A percentile compares a stretch with the other conserved stretches of the same genome.
Evolutionary conservation across 2,329 filamentous ascomycete species (phyloP).

Genomic region (Trichoderma koningii): DNA sequence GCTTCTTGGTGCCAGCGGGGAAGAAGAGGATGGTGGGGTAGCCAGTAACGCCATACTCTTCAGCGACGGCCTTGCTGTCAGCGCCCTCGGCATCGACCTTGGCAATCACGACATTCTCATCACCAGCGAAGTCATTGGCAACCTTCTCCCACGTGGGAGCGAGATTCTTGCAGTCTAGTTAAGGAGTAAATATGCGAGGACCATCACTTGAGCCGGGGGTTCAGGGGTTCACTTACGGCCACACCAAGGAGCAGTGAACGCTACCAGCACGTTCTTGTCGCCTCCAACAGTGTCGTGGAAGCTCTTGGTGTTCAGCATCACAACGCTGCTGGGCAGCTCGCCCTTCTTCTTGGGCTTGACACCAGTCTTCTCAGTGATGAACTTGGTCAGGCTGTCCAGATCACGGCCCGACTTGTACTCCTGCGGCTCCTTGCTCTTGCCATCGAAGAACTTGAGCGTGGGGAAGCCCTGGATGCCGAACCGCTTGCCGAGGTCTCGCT

Average conservation of each 20-base stretch:
- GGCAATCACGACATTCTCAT: conserved; percentile 79
- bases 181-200: conserved; percentile 16
- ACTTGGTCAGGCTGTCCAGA: conserved; percentile 78
- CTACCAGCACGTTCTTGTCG: conserved; percentile 88
- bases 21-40: conserved; percentile 99
- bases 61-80: conserved; percentile 76
- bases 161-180: conserved; percentile 89
- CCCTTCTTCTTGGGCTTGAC: conserved; percentile 76
- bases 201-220: background rate
- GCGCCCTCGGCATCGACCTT: conserved; percentile 94
- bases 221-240: conserved; percentile 69
- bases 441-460: conserved; percentile 96
- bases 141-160: conserved; percentile 89
- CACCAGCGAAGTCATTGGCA: conserved; percentile 76
- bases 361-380: conserved; percentile 85
- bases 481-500: conserved; percentile 79
- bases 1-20: conserved; percentile 75
- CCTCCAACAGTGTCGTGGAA: conserved; percentile 78
- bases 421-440: conserved; percentile 79
- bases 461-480: conserved; percentile 95
- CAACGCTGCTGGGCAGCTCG: conserved; percentile 72
- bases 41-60: conserved; percentile 74
- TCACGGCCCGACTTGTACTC: conserved; percentile 89
- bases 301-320: conserved; percentile 75
- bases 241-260: conserved; percentile 98